Percentiles rank a stretch among this genome's conserved stretches.
These are phyloP conservation scores for Thalia dealbata DNA, from an alignment of 176 grass and related monocot genomes.

Conservation along the genomic window DNA sequence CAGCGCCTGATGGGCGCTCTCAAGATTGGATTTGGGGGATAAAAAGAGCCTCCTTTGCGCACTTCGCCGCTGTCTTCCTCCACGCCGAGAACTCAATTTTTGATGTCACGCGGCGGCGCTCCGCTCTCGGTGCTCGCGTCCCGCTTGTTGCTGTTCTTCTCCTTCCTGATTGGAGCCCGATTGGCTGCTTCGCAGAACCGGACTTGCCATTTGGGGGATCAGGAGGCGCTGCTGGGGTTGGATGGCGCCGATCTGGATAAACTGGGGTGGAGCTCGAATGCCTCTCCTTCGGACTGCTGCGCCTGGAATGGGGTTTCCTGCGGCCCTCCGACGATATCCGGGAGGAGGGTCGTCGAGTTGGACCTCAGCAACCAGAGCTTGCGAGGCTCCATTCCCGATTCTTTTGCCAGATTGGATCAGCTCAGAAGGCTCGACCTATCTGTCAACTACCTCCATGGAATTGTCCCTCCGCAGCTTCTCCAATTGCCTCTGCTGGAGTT, in stretches of 20 bases:
- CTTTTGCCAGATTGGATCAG: slow-evolving; percentile 34
- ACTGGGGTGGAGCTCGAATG: slow-evolving; percentile 35
- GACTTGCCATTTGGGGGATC: slow-evolving; percentile 40
- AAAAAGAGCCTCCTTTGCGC: background rate
- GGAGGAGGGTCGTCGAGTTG: slow-evolving; percentile 40
- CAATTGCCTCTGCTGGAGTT: slow-evolving; percentile 27
- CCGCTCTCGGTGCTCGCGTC: background rate
- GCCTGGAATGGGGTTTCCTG: slow-evolving; percentile 62
- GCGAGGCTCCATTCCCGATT: slow-evolving; percentile 34
- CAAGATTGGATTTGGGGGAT: background rate
- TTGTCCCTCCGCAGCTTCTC: slow-evolving; percentile 25
- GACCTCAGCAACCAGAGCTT: slow-evolving; percentile 58
- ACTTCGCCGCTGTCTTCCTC: background rate
- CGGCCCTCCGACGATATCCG: background rate
- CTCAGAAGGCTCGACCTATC: slow-evolving; percentile 57
- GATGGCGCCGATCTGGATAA: slow-evolving; percentile 32
- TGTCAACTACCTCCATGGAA: slow-evolving; percentile 37
- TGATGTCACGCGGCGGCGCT: background rate
- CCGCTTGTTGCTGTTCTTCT: background rate
- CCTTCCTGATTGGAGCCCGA: background rate
- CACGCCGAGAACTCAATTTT: background rate
- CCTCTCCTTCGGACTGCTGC: slow-evolving; percentile 42
- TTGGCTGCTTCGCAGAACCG: slow-evolving; percentile 25
- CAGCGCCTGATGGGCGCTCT: background rate
- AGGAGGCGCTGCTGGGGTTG: slow-evolving; percentile 38